phyloP scores from a whole-genome alignment of 2,329 filamentous ascomycete genomes.

The Beauveria rudraprayagi region DNA sequence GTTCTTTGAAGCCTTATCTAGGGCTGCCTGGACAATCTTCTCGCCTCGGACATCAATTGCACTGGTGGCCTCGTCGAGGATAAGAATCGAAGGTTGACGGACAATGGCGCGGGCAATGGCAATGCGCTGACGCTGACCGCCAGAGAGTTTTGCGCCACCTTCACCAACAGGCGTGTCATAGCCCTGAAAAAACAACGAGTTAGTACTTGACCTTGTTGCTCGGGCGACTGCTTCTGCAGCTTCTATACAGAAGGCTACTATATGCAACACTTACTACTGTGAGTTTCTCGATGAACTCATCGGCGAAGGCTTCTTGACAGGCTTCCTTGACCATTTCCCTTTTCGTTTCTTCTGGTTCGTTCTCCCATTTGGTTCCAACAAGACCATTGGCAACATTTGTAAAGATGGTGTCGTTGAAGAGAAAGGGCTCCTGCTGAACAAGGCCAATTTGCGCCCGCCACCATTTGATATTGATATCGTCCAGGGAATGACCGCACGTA shows the following conservation, averaged over 20 bases:
- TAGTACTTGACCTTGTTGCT: neutral
- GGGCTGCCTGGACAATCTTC: constrained; percentile 54
- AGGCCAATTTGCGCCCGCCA: constrained; percentile 56
- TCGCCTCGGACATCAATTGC: constrained; percentile 53
- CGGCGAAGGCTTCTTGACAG: constrained; percentile 59
- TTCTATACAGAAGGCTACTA: too few relatives aligned
- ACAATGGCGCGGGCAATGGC: constrained; percentile 62
- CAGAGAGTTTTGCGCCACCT: constrained; percentile 67
- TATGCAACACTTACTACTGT: constrained; percentile 35
- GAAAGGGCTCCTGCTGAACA: constrained; percentile 60
- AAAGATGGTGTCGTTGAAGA: constrained; percentile 59
- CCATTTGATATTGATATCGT: constrained; percentile 54
- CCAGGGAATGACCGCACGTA: constrained; percentile 46
- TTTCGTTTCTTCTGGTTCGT: constrained; percentile 46
- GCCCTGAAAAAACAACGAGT: constrained; percentile 33
- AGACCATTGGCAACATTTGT: constrained; percentile 55
- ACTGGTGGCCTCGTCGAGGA: constrained; percentile 71
- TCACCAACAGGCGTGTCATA: constrained; percentile 72
- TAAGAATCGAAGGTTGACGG: constrained; percentile 58
- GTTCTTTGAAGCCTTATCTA: constrained; percentile 48
- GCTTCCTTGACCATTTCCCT: constrained; percentile 53
- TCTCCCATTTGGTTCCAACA: constrained; percentile 42
- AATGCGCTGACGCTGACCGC: constrained; percentile 69
- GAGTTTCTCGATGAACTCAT: constrained; percentile 60
- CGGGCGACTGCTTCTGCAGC: too few relatives aligned